Evolutionary conservation across 2,329 filamentous ascomycete species (phyloP), one percentile per base, ranked within the genome.

Genomic region (Fusarium transvaalense): DNA sequence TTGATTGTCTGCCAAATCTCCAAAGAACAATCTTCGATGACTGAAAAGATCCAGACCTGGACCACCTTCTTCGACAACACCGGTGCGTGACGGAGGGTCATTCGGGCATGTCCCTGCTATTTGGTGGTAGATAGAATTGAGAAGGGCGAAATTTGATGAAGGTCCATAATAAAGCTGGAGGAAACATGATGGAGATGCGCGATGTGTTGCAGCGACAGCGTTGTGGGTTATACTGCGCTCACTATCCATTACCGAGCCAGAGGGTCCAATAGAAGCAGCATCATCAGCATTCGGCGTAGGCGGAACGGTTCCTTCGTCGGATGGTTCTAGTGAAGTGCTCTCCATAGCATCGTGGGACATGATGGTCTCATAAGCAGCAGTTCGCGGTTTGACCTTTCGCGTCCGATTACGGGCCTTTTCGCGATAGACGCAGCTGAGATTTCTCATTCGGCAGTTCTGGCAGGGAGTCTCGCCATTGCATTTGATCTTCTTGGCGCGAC

Each of bases 101-200:
- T 62, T 69, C 3, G 69, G 69, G 19, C 61, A 56, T 10, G 67
- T 76, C 10, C 76, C 76, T 19, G 76, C 73, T 34, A 77, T 76
- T 56, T 77, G 75, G 37, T 77, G 74, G 34, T 77, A 76, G 25
- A 77, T 76, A 1, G 73, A 75, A 29, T 77, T 71, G 42, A 78
- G 78, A 1, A 83, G 76, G 1, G 81, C 77, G 32, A 83, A 83
- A 64, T 83, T 82, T 1, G 82, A 83, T 0, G 82, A 82, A 1
- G 82, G 79, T 0, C 82, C 82, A 71, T 83, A 83, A 67, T 83
- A 83, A 1, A 83, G 74, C 62, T 83, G 81, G 17, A 83, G 76
- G 35, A 78, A 73, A 58, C 80, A 81, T 21, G 80, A 82, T 1
- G 82, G 78, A 3, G 81, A 82, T 27, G 81, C 76, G 69, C 80